These are phyloP conservation scores for Arctostaphylos glauca DNA, from an alignment of 148 eudicot species.

Conservation along the genomic window DNA sequence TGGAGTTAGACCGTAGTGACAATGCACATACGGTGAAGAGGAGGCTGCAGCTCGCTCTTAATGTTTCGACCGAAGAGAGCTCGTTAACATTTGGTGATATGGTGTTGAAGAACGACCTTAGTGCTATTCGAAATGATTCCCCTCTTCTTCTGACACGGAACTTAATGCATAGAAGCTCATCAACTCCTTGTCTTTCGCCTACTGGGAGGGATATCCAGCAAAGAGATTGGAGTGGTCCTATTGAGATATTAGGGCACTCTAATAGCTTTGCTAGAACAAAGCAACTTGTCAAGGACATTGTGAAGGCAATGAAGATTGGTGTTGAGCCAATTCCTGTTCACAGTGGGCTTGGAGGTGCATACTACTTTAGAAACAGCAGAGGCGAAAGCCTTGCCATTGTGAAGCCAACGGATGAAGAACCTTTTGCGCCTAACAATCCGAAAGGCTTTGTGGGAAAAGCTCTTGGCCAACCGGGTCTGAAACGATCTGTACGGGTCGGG, in stretches of 20 bases:
- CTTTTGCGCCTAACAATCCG: conserved; percentile 98
- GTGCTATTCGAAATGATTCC: conserved; percentile 78
- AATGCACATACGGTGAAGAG: conserved; percentile 93
- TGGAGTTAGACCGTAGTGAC: conserved; percentile 88
- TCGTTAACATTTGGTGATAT: conserved; percentile 86
- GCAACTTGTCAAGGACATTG: conserved; percentile 62
- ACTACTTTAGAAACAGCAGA: conserved; percentile 66
- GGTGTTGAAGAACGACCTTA: conserved; percentile 84
- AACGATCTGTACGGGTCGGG: conserved; percentile 88
- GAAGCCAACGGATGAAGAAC: conserved; percentile 98
- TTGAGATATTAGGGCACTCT: conserved; percentile 67
- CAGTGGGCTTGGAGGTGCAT: conserved; percentile 96
- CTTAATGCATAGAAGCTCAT: conserved; percentile 81
- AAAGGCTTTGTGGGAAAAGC: conserved; percentile 94
- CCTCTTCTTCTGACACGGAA: conserved; percentile 76
- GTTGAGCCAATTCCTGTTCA: conserved; percentile 79
- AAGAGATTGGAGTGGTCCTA: conserved; percentile 66
- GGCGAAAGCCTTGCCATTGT: conserved; percentile 95
- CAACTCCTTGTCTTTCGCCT: conserved; percentile 92
- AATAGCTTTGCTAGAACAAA: conserved; percentile 43
- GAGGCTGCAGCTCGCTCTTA: conserved; percentile 72
- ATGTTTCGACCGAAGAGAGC: conserved; percentile 80
- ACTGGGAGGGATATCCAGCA: conserved; percentile 65
- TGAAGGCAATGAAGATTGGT: conserved; percentile 66
- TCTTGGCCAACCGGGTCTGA: conserved; percentile 93